Percentiles rank a stretch among this genome's conserved stretches.
Conservation (phyloP, 306 rosid genomes). For the Elaeagnus macrophylla region DNA sequence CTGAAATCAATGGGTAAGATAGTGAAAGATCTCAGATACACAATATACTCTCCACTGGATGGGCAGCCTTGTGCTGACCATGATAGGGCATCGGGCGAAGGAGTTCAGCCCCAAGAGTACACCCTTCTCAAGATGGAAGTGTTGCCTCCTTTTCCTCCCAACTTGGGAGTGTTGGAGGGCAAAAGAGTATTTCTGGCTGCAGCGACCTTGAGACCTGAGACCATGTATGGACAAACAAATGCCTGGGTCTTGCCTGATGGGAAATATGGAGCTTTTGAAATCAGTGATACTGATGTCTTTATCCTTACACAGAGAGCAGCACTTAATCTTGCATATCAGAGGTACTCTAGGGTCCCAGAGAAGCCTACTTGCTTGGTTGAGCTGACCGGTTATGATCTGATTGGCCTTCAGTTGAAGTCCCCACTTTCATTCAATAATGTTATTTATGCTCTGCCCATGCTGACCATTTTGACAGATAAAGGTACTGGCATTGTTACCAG, state of each 20-base stretch:
- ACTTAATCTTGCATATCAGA: slow-evolving; percentile 85
- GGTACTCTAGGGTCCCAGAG: slow-evolving; percentile 53
- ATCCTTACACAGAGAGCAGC: slow-evolving; percentile 67
- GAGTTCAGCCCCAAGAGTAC: slow-evolving; percentile 94
- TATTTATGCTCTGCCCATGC: slow-evolving; percentile 90
- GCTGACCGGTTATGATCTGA: slow-evolving; percentile 71
- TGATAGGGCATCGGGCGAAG: slow-evolving; percentile 91
- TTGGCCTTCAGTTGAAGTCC: slow-evolving; percentile 80
- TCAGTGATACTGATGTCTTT: slow-evolving; percentile 67
- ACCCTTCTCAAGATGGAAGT: slow-evolving; percentile 87
- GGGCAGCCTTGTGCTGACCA: slow-evolving; percentile 99
- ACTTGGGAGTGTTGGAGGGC: slow-evolving; percentile 60
- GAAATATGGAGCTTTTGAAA: slow-evolving; percentile 80
- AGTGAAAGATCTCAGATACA: slow-evolving; percentile 85
- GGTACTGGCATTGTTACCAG: slow-evolving; percentile 95
- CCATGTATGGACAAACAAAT: slow-evolving; percentile 97
- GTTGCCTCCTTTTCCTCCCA: slow-evolving; percentile 54
- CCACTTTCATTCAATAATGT: slow-evolving; percentile 63
- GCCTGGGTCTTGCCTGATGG: slow-evolving; percentile 98
- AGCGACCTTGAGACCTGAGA: slow-evolving; percentile 92
- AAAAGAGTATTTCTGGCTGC: slow-evolving; percentile 73
- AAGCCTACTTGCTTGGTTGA: slow-evolving; percentile 70
- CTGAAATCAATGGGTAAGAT: slow-evolving; percentile 72
- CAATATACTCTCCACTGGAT: slow-evolving; percentile 79
- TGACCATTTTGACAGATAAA: slow-evolving; percentile 82